These are phyloP conservation scores for Alternaria sp. DNA, from an alignment of 2,329 filamentous ascomycete species.

Conservation along the genomic window DNA sequence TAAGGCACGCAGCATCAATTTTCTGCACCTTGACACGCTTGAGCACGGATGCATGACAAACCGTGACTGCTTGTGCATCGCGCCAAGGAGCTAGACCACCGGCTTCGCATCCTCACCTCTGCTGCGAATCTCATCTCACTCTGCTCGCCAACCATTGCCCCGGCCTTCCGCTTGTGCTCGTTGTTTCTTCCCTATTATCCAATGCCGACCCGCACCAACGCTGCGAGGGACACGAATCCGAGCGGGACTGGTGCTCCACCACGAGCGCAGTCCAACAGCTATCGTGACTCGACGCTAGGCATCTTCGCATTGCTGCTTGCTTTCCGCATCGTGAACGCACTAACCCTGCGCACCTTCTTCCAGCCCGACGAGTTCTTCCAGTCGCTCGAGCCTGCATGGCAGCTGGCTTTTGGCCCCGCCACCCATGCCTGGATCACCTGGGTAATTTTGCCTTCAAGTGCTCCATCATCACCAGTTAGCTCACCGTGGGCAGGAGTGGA, in stretches of 20 bases:
- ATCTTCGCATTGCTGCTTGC: constrained; percentile 60
- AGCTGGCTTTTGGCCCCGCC: constrained; percentile 77
- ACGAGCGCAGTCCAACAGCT: constrained; percentile 29
- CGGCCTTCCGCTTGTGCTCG: constrained; percentile 30
- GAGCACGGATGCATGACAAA: constrained; percentile 31
- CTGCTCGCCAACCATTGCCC: constrained; percentile 31
- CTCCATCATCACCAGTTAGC: constrained; percentile 26
- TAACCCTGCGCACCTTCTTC: constrained; percentile 87
- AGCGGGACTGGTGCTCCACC: constrained; percentile 32
- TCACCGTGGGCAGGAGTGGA: constrained; percentile 79
- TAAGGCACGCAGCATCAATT: constrained; percentile 38
- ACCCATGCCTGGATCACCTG: constrained; percentile 94
- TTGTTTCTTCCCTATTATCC: constrained; percentile 34
- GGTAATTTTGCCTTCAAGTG: constrained; percentile 63
- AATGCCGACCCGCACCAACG: constrained; percentile 42
- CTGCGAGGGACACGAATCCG: constrained; percentile 42
- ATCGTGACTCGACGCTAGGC: constrained; percentile 43
- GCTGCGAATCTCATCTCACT: constrained; percentile 26
- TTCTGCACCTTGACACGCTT: constrained; percentile 32
- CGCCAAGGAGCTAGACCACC: constrained; percentile 28
- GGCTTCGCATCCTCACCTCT: constrained; percentile 32
- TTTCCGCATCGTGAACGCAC: constrained; percentile 80
- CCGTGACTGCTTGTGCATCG: constrained; percentile 29
- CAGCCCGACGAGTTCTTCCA: constrained; percentile 99
- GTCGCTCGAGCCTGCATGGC: constrained; percentile 92